Base-by-base conservation (phyloP, 2,329 filamentous ascomycete genomes). In the Rhytidhysteron rufulum region DNA sequence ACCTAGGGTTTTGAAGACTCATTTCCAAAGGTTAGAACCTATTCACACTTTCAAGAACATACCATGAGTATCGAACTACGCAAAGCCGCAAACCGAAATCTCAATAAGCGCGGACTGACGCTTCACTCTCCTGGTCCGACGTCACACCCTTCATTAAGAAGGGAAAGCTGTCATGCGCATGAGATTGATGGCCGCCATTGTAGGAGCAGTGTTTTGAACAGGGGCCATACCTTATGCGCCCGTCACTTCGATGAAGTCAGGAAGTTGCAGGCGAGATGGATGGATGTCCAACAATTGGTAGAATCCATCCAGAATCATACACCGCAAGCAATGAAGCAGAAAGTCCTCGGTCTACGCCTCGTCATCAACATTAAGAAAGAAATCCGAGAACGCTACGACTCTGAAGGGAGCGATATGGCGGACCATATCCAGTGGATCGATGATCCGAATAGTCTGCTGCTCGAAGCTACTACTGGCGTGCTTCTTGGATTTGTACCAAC, bases 401-500 rank as follows among this genome's bases (percentile, higher is more conserved):
- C 51, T 8, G 40, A 53, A 7, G 57, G 57, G 1, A 53, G 48
- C 5, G 44, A 50, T 20, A 48, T 43, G 4, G 34, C 48, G 11
- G 48, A 49, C 21, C 44, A 45, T 40, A 42, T 51, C 37, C 44
- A 47, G 31, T 60, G 56, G 56, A 40, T 60, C 13, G 32, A 47
- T 17, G 50, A 57, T 20, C 39, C 48, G 0, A 4, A 15, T 0
- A 51, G 49, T 18, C 50, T 57, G 1, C 18, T 60, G 2, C 31
- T 30, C 9, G 48, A 60, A 34, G 58, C 51, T 18, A 6, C 50
- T 1, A 52, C 49, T 4, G 55, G 54, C 5, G 49, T 58, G 0
- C 58, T 58, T 25, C 38, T 60, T 9, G 53, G 55, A 1, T 58
- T 60, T 24, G 42, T 58, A 13, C 56, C 56, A 2, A 55, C 44